Conservation (phyloP, 208 protist species). For the Wallacemonas sp. region DNA sequence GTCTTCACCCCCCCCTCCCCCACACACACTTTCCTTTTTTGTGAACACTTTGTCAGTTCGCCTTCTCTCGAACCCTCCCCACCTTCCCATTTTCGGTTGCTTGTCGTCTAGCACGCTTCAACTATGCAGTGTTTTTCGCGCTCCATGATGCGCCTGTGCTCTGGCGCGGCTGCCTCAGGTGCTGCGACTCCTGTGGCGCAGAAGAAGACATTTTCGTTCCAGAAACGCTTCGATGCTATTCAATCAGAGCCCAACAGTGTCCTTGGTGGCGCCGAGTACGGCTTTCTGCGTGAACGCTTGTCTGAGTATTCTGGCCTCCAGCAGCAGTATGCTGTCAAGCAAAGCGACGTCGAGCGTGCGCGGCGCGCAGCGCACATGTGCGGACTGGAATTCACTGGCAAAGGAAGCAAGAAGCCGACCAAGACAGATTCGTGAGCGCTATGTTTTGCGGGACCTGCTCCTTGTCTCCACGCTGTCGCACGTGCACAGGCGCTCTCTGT, state of each 20-base stretch:
- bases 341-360: conserved; percentile 81
- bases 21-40: too few relatives aligned
- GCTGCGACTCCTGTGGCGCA: background rate
- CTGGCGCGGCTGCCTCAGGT: background rate
- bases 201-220: conserved; percentile 23
- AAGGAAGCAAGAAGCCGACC: conserved; percentile 28
- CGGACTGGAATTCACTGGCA: conserved; percentile 83
- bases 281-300: conserved; percentile 60
- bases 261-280: conserved; percentile 58
- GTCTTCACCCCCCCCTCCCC: too few relatives aligned
- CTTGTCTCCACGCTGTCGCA: too few relatives aligned
- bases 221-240: conserved; percentile 37
- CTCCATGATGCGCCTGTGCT: background rate
- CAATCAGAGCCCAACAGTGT: conserved; percentile 23
- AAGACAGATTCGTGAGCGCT: background rate
- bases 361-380: conserved; percentile 75
- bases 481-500: too few relatives aligned
- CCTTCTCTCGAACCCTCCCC: too few relatives aligned
- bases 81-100: background rate
- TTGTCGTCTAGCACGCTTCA: background rate
- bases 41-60: too few relatives aligned
- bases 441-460: background rate
- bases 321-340: conserved; percentile 81
- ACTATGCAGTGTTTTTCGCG: conserved; percentile 7
- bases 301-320: conserved; percentile 67